Base-by-base conservation (phyloP, 805 yeast species). In the Candida silvicultrix region DNA sequence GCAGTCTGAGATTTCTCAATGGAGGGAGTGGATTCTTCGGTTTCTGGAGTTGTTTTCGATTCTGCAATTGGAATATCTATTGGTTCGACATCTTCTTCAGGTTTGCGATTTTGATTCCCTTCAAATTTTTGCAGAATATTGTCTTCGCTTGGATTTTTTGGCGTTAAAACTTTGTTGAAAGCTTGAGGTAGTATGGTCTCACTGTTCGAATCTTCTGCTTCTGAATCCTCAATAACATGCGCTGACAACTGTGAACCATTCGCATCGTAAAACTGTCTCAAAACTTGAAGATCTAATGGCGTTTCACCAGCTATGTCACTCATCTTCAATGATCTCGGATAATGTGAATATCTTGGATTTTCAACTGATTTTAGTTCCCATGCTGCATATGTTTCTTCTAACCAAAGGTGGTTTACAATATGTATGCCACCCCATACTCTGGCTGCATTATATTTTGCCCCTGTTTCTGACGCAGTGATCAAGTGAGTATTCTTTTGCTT, bases 331-430 rank as follows among this genome's bases (percentile, higher is more conserved):
- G 62, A 65, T 36, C 67, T 62, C 1, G 79, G 77, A 37, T 78
- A 65, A 42, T 68, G 66, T 10, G 71, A 59, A 62, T 78, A 87
- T 29, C 77, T 68, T 3, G 77, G 70, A 15, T 62, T 57, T 0
- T 65, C 54, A 4, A 63, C 72, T 35, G 80, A 78, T 52, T 75
- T 72, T 5, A 71, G 52, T 43, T 65, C 66, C 90, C 94, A 85
- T 40, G 72, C 63, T 0, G 75, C 68, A 50, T 74, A 92, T 38
- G 89, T 76, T 45, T 86, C 90, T 58, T 92, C 98, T 14, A 92
- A 64, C 99, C 99, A 92, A 14, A 82, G 58, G 63, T 89, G 96
- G 57, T 85, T 89, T 1, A 87, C 81, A 2, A 84, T 69, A 28
- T 73, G 71, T 20, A 87, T 66, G 5, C 44, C 49, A 9, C 62